phyloP scores from a whole-genome alignment of 164 flowering plant genomes.

The Berberis thunbergii region DNA sequence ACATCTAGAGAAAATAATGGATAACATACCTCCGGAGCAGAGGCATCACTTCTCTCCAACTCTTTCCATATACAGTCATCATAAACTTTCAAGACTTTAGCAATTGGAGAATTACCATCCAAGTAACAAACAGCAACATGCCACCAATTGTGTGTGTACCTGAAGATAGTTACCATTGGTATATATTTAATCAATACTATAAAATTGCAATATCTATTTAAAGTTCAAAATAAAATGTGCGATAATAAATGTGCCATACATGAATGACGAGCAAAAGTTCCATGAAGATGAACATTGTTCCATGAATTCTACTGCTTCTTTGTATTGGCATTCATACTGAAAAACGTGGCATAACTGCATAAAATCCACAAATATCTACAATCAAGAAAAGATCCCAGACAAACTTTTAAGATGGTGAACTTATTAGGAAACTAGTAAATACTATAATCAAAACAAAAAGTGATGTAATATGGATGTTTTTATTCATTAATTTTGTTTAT shows the following conservation, averaged over 20 bases:
- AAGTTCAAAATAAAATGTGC: background rate
- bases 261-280: constrained; percentile 63
- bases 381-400: background rate
- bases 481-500: too few relatives aligned
- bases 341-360: constrained; percentile 90
- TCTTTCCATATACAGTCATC: constrained; percentile 72
- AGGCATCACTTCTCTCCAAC: constrained; percentile 58
- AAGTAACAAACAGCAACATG: constrained; percentile 94
- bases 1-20: background rate
- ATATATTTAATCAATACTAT: too few relatives aligned
- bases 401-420: background rate
- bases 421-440: background rate
- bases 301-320: constrained; percentile 92
- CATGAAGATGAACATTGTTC: constrained; percentile 68
- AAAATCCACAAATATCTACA: constrained; percentile 2
- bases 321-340: constrained; percentile 68
- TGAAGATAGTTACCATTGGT: constrained; percentile 13
- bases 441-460: too few relatives aligned
- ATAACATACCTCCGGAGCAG: constrained; percentile 43
- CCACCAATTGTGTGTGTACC: constrained; percentile 99
- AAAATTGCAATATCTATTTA: background rate
- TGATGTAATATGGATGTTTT: too few relatives aligned
- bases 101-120: constrained; percentile 66
- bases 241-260: constrained; percentile 29
- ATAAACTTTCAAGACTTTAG: constrained; percentile 54